These are phyloP conservation scores for Pseudogymnoascus sp. DNA, from an alignment of 2,329 filamentous ascomycete genomes.

Conservation along the genomic window DNA sequence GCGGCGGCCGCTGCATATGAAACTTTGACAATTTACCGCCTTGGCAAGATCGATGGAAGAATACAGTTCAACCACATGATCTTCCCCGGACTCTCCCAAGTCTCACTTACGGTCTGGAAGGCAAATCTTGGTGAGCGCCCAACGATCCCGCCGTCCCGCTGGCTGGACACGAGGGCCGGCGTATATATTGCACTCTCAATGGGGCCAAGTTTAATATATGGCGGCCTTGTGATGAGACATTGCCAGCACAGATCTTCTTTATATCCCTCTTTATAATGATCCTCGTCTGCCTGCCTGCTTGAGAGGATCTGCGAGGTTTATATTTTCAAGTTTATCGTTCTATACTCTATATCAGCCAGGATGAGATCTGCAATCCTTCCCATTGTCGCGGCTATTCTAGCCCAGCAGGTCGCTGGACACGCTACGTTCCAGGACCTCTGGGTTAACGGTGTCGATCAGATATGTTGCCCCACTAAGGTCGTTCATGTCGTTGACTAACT, in stretches of 20 bases:
- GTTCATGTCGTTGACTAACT: neutral
- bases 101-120: neutral
- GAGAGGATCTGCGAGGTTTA: neutral
- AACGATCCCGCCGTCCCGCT: slow-evolving; percentile 1
- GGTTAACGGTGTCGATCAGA: slow-evolving; percentile 34
- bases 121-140: neutral
- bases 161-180: neutral
- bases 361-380: slow-evolving; percentile 3
- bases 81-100: neutral
- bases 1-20: neutral
- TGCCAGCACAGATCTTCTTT: neutral
- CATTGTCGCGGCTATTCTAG: slow-evolving; percentile 7
- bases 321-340: neutral
- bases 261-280: neutral
- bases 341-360: neutral
- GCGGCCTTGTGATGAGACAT: neutral
- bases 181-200: slow-evolving; percentile 6
- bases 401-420: slow-evolving; percentile 33
- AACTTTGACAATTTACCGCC: neutral
- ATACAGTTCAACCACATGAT: slow-evolving; percentile 3
- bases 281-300: neutral
- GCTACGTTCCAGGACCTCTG: slow-evolving; percentile 46
- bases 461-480: neutral
- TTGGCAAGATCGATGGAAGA: neutral
- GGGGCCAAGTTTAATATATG: neutral